A percentile compares a stretch with the other conserved stretches of the same genome.
phyloP scores from a whole-genome alignment of 768 basidiomycete species.

The Kwoniella sp. region DNA sequence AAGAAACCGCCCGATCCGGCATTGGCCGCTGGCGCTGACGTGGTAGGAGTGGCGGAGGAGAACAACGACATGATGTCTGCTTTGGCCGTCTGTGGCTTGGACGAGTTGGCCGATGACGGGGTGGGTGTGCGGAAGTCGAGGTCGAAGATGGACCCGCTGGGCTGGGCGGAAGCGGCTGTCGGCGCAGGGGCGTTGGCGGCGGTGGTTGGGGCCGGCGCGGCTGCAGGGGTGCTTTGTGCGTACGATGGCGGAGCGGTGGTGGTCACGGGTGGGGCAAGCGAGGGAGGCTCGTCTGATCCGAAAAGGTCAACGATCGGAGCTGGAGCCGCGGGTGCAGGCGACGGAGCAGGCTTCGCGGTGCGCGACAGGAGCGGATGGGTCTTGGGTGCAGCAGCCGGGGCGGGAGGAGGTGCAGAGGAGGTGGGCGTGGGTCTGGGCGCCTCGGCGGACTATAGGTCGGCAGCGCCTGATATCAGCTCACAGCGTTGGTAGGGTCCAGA shows the following conservation, averaged over 20 bases:
- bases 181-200: conserved; percentile 15
- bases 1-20: conserved; percentile 32
- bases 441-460: conserved; percentile 1
- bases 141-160: conserved; percentile 40
- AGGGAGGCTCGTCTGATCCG: conserved; percentile 32
- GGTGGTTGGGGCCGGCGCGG: conserved; percentile 11
- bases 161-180: conserved; percentile 6
- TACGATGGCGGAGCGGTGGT: conserved; percentile 21
- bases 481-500: not conserved
- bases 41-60: conserved; percentile 27
- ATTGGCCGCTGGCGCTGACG: conserved; percentile 13
- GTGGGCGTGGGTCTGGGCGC: conserved; percentile 29
- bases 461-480: conserved; percentile 1
- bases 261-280: conserved; percentile 21
- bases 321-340: conserved; percentile 21
- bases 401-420: conserved; percentile 24
- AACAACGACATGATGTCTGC: conserved; percentile 49
- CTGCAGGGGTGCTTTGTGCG: not conserved
- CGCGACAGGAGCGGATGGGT: conserved; percentile 40
- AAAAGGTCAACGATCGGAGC: conserved; percentile 43
- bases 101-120: conserved; percentile 4
- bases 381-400: conserved; percentile 27
- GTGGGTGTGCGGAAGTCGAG: conserved; percentile 47
- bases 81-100: conserved; percentile 36
- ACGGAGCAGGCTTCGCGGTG: conserved; percentile 15